These are phyloP conservation scores for Blastobotrys attinorum DNA, from an alignment of 805 yeast species.

Conservation along the genomic window DNA sequence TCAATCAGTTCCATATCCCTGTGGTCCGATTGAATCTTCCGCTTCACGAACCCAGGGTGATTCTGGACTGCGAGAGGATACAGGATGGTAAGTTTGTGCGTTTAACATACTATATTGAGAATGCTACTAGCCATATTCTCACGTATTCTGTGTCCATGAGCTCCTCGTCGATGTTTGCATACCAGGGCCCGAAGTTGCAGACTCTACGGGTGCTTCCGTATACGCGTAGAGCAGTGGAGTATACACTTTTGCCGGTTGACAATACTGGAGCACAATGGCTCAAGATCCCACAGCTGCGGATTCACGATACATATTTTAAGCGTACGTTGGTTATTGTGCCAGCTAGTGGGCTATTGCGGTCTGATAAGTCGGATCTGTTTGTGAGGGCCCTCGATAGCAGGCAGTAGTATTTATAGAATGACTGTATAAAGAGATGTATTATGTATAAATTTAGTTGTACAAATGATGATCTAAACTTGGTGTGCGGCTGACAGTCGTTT, in stretches of 20 bases:
- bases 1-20: slow-evolving; percentile 19
- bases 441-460: too few species aligned
- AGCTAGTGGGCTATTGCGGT: slow-evolving; percentile 22
- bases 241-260: slow-evolving; percentile 23
- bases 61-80: slow-evolving; percentile 32
- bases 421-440: too few species aligned
- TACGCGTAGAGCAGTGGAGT: slow-evolving; percentile 34
- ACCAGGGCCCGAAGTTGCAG: slow-evolving; percentile 30
- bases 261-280: slow-evolving; percentile 5
- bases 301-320: slow-evolving; percentile 61
- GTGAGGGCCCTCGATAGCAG: too few species aligned
- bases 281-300: slow-evolving; percentile 53
- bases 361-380: slow-evolving; percentile 10
- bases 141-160: slow-evolving; percentile 48
- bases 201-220: slow-evolving; percentile 52
- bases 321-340: slow-evolving; percentile 49
- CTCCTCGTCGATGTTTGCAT: slow-evolving; percentile 33
- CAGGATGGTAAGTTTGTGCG: slow-evolving; percentile 1
- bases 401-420: too few species aligned
- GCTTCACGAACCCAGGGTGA: slow-evolving; percentile 60
- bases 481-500: too few species aligned
- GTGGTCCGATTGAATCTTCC: slow-evolving; percentile 52
- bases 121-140: slow-evolving; percentile 65
- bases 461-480: too few species aligned
- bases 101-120: slow-evolving; percentile 48